Evolutionary conservation across 164 flowering plant genomes (phyloP).

Genomic region (Malania oleifera): DNA sequence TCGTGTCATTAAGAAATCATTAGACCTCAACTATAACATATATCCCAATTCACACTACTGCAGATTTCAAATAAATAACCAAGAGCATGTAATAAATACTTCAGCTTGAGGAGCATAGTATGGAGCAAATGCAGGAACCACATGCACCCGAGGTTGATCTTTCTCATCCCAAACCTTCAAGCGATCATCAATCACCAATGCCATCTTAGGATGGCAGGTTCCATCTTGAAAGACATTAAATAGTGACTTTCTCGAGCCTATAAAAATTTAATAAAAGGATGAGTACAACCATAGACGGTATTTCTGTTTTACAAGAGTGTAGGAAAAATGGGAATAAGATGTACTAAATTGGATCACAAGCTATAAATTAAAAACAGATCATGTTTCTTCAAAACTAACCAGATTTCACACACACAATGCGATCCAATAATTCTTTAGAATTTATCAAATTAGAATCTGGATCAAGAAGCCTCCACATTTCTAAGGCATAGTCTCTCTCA

Average conservation of each 20-base stretch:
- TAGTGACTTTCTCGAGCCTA: constrained; percentile 82
- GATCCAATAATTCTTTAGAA: constrained; percentile 63
- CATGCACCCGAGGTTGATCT: constrained; percentile 97
- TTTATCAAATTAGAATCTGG: constrained; percentile 87
- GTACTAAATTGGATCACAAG: neutral
- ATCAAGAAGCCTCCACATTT: constrained; percentile 99
- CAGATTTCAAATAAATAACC: neutral
- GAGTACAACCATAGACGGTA: neutral
- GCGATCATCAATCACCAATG: constrained; percentile 97
- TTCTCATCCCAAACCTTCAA: constrained; percentile 97
- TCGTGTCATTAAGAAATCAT: neutral
- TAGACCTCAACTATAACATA: too few species aligned
- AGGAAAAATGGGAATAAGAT: neutral
- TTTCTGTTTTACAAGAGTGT: too few species aligned
- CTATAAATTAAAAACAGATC: neutral
- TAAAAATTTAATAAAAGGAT: constrained; percentile 3
- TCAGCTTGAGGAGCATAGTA: constrained; percentile 99
- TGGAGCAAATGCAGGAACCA: constrained; percentile 99
- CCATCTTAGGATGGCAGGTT: constrained; percentile 95
- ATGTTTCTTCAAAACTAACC: constrained; percentile 40
- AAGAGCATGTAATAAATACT: constrained; percentile 32
- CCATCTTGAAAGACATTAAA: constrained; percentile 91
- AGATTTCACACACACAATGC: constrained; percentile 93
- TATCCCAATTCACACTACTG: neutral
- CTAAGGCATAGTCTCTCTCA: constrained; percentile 97